A percentile compares a stretch with the other conserved stretches of the same genome.
Conservation (phyloP, 371 early-diverging fungal genomes). For the Apophysomyces trapeziformis region DNA sequence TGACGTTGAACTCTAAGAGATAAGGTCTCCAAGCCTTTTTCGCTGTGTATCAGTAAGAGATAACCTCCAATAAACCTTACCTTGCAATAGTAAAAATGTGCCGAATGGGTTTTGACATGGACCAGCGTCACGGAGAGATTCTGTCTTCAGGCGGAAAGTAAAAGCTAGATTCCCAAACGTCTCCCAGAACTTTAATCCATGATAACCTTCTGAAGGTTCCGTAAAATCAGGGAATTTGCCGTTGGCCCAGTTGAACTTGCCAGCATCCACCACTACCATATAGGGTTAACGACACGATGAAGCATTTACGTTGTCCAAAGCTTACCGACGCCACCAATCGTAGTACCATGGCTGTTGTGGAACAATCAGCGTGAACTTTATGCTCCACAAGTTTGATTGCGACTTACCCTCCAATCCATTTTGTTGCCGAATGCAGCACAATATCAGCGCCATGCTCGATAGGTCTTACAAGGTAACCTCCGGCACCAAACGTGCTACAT, state of each 20-base stretch:
- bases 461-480: slow-evolving; percentile 85
- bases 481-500: slow-evolving; percentile 92
- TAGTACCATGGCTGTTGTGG: slow-evolving; percentile 71
- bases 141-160: slow-evolving; percentile 76
- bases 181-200: slow-evolving; percentile 87
- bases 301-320: neutral
- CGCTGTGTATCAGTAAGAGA: neutral
- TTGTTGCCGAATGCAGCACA: slow-evolving; percentile 87
- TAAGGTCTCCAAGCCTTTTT: slow-evolving; percentile 76
- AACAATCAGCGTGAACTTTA: slow-evolving; percentile 4
- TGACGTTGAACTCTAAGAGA: slow-evolving; percentile 90
- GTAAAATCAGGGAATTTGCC: slow-evolving; percentile 89
- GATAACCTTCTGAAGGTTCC: slow-evolving; percentile 82
- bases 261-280: slow-evolving; percentile 68
- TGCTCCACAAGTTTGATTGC: neutral
- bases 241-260: slow-evolving; percentile 87
- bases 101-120: slow-evolving; percentile 87
- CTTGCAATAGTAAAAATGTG: slow-evolving; percentile 83
- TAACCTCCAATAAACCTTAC: slow-evolving; percentile 23
- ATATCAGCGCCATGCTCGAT: slow-evolving; percentile 93
- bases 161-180: slow-evolving; percentile 76
- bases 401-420: slow-evolving; percentile 79
- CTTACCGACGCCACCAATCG: slow-evolving; percentile 82
- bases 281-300: neutral
- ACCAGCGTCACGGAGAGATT: slow-evolving; percentile 84